Percentiles rank a stretch among this genome's conserved stretches.
Conservation (phyloP, 306 rosid species). For the Lathyrus tuberosus region DNA sequence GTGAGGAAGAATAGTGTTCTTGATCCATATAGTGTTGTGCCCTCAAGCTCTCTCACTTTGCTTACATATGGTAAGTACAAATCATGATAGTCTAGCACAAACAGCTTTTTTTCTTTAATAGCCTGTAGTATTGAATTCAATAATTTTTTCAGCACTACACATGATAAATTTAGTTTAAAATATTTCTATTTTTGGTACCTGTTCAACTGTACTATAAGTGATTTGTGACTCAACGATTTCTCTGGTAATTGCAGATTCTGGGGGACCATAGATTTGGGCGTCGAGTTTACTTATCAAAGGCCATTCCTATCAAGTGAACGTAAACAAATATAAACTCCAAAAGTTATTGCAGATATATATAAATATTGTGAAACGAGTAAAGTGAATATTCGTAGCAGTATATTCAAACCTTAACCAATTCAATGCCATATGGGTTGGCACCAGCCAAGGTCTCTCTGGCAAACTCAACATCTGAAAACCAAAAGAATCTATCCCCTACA, state of each 20-base stretch:
- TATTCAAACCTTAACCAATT: conserved; percentile 46
- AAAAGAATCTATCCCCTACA: conserved; percentile 78
- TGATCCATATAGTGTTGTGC: conserved; percentile 52
- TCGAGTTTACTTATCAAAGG: conserved; percentile 51
- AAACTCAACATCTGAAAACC: conserved; percentile 81
- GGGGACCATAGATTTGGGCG: conserved; percentile 48
- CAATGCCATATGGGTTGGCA: conserved; percentile 51
- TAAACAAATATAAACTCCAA: neutral
- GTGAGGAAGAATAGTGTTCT: conserved; percentile 52
- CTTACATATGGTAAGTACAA: conserved; percentile 50
- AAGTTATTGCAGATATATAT: neutral
- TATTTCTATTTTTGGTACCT: conserved; percentile 34
- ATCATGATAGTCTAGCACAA: conserved; percentile 54
- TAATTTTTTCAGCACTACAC: neutral
- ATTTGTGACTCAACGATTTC: conserved; percentile 46
- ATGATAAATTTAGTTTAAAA: neutral
- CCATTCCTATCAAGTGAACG: conserved; percentile 42
- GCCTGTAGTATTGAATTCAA: conserved; percentile 38
- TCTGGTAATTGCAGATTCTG: conserved; percentile 54
- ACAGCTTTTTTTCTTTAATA: conserved; percentile 48
- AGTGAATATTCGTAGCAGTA: neutral
- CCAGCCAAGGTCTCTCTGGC: conserved; percentile 62
- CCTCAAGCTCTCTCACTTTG: conserved; percentile 50
- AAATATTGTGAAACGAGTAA: neutral
- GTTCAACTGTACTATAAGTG: conserved; percentile 41